These are phyloP conservation scores for Diaporthe citri DNA, from an alignment of 2,329 filamentous ascomycete genomes.

Conservation along the genomic window DNA sequence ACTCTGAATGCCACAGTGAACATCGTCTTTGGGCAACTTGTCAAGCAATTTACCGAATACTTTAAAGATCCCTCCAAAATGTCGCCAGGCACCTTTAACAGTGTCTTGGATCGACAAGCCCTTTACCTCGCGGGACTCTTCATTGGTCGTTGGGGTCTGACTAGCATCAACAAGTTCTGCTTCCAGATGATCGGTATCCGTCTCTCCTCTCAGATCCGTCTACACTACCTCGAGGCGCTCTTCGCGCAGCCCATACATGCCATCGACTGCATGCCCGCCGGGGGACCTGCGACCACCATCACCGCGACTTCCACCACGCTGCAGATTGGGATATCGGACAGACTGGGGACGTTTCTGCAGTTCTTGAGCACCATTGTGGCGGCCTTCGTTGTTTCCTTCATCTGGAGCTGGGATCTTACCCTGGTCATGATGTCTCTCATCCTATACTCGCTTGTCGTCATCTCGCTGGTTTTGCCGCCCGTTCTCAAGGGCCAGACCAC, in stretches of 20 bases:
- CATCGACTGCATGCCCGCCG: slow-evolving; percentile 71
- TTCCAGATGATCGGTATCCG: slow-evolving; percentile 72
- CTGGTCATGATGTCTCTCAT: slow-evolving; percentile 69
- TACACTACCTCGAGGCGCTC: slow-evolving; percentile 73
- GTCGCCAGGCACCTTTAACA: slow-evolving; percentile 5
- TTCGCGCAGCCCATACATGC: slow-evolving; percentile 75
- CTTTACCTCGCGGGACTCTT: slow-evolving; percentile 29
- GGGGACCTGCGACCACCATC: slow-evolving; percentile 71
- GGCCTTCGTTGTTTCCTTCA: slow-evolving; percentile 66
- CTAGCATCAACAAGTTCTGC: slow-evolving; percentile 52
- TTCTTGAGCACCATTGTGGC: slow-evolving; percentile 65
- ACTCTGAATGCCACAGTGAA: slow-evolving; percentile 55
- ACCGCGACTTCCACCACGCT: slow-evolving; percentile 73
- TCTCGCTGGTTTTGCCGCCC: slow-evolving; percentile 65
- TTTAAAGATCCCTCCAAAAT: slow-evolving; percentile 22
- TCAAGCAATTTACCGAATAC: slow-evolving; percentile 58
- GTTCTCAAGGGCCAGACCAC: slow-evolving; percentile 64
- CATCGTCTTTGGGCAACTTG: slow-evolving; percentile 66
- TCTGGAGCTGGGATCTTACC: slow-evolving; percentile 69
- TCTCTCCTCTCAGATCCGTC: slow-evolving; percentile 70
- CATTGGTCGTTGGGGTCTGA: slow-evolving; percentile 5
- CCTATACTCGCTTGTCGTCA: slow-evolving; percentile 64
- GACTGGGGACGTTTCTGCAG: slow-evolving; percentile 69
- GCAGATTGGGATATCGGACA: slow-evolving; percentile 73
- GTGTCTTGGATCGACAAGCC: neutral